phyloP scores from a whole-genome alignment of 176 grass and related monocot species.

The Oryza glaberrima region DNA sequence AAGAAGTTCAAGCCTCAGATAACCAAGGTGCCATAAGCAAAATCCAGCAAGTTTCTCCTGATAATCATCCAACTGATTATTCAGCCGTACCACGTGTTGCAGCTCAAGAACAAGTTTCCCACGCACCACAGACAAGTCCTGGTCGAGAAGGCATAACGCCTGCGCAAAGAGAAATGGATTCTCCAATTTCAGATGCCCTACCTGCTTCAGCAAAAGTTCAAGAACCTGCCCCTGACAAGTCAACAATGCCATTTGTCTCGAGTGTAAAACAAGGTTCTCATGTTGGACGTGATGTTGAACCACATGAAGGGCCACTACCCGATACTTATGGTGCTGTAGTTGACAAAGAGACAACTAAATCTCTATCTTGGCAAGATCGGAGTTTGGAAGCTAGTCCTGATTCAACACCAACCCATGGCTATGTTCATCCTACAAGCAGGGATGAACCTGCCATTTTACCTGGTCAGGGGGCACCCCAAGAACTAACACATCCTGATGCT shows the following conservation, averaged over 20 bases:
- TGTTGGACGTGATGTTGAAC: neutral
- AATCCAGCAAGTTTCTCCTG: constrained; percentile 32
- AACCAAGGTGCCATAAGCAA: neutral
- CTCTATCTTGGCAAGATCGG: neutral
- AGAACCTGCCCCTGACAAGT: constrained; percentile 22
- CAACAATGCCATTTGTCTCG: constrained; percentile 23
- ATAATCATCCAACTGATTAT: constrained; percentile 7
- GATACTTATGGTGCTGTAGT: constrained; percentile 8
- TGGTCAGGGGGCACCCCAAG: constrained; percentile 18
- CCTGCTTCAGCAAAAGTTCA: neutral
- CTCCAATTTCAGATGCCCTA: constrained; percentile 5
- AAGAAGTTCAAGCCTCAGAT: constrained; percentile 15
- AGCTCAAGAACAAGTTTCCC: constrained; percentile 32
- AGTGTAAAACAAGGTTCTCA: constrained; percentile 38
- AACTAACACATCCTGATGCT: neutral
- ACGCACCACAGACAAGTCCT: constrained; percentile 1
- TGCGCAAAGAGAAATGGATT: neutral
- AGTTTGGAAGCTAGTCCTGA: constrained; percentile 3
- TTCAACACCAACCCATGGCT: neutral
- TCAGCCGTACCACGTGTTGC: neutral
- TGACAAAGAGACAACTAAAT: constrained; percentile 5
- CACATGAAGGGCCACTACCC: constrained; percentile 1
- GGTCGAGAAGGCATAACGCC: neutral
- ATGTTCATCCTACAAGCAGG: neutral
- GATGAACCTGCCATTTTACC: neutral